Evolutionary conservation across 2,329 filamentous ascomycete genomes (phyloP).

Genomic region (Lachnellula arida): DNA sequence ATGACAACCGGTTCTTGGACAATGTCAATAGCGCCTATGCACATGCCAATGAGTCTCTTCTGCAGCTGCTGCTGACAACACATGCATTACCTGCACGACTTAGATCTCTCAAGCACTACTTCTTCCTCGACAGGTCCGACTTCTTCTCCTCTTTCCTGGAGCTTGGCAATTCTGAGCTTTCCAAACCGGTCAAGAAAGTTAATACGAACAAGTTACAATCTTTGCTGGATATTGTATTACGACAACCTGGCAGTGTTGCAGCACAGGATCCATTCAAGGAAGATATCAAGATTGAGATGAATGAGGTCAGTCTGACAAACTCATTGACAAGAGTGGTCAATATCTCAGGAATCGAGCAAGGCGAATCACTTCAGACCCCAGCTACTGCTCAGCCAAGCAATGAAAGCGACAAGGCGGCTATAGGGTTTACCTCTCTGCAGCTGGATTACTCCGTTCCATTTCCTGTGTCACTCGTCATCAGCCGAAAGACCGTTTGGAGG

Average conservation of each 20-base stretch:
- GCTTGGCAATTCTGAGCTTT: conserved; percentile 80
- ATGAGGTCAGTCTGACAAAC: conserved; percentile 82
- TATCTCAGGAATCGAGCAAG: conserved; percentile 87
- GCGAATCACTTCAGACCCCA: conserved; percentile 69
- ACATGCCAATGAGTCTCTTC: conserved; percentile 88
- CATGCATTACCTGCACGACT: conserved; percentile 85
- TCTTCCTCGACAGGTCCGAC: conserved; percentile 96
- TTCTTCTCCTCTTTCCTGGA: conserved; percentile 99
- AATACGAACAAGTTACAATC: conserved; percentile 71
- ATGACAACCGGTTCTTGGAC: conserved; percentile 86
- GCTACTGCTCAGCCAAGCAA: conserved; percentile 63
- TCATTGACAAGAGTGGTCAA: conserved; percentile 93
- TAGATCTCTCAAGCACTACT: conserved; percentile 94
- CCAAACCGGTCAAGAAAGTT: conserved; percentile 81
- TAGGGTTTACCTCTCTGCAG: conserved; percentile 83
- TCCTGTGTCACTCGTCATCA: conserved; percentile 87
- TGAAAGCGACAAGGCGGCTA: conserved; percentile 78
- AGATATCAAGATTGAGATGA: conserved; percentile 95
- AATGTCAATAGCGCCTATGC: conserved; percentile 96
- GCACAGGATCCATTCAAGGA: conserved; percentile 93
- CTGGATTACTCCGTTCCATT: conserved; percentile 92
- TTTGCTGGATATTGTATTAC: conserved; percentile 57
- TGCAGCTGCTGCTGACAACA: conserved; percentile 86
- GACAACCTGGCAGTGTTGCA: conserved; percentile 82
- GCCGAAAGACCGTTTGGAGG: conserved; percentile 84